These are phyloP conservation scores for Xylaria sp. DNA, from an alignment of 2,329 filamentous ascomycete species.

Conservation along the genomic window DNA sequence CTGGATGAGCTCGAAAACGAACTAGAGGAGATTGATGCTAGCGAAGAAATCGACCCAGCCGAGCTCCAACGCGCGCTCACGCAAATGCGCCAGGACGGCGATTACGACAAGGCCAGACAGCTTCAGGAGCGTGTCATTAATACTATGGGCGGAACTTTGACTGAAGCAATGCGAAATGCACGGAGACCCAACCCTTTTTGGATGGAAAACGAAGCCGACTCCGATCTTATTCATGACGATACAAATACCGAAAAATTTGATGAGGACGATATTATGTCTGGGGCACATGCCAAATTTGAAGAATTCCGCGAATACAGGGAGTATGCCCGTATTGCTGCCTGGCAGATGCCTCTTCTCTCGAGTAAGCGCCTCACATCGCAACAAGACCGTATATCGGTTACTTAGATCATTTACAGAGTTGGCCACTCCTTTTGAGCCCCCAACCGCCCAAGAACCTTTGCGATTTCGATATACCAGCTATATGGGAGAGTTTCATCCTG, in stretches of 20 bases:
- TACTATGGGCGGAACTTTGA: slow-evolving; percentile 3
- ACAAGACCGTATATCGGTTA: not conserved
- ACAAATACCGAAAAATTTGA: slow-evolving; percentile 66
- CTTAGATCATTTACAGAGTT: slow-evolving; percentile 67
- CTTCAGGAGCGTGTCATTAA: slow-evolving; percentile 33
- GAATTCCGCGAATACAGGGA: slow-evolving; percentile 88
- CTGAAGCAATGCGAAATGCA: slow-evolving; percentile 12
- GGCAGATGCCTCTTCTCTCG: slow-evolving; percentile 92
- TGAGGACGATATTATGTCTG: slow-evolving; percentile 83
- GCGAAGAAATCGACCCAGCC: slow-evolving; percentile 22
- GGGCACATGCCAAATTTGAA: slow-evolving; percentile 88
- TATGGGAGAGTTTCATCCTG: slow-evolving; percentile 92
- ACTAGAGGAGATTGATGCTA: slow-evolving; percentile 9
- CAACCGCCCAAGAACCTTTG: slow-evolving; percentile 74
- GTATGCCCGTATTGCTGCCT: slow-evolving; percentile 86
- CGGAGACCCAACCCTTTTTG: slow-evolving; percentile 38
- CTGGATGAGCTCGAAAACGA: slow-evolving; percentile 37
- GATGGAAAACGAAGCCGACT: slow-evolving; percentile 45
- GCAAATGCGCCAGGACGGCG: not conserved
- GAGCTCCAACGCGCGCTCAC: not conserved
- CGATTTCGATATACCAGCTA: slow-evolving; percentile 98
- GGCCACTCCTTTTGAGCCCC: slow-evolving; percentile 81
- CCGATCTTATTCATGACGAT: slow-evolving; percentile 44
- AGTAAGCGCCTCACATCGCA: slow-evolving; percentile 67
- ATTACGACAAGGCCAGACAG: slow-evolving; percentile 24